phyloP scores from a whole-genome alignment of 225 moss, liverwort and hornwort genomes.

The Asterella californica region DNA sequence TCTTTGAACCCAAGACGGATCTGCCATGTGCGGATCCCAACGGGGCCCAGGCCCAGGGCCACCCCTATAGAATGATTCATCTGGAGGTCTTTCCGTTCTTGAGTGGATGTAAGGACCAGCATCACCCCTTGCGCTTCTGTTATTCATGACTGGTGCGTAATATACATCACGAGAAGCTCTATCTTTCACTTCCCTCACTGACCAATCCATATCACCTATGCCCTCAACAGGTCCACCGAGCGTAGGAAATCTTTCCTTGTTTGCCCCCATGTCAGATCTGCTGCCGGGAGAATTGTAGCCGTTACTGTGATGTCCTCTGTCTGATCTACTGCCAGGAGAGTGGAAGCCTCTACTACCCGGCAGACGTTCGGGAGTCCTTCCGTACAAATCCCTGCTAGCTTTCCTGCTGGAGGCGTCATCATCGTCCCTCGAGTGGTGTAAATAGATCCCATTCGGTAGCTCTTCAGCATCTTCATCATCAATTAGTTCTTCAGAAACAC shows the following conservation, averaged over 20 bases:
- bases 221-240: conserved; percentile 14
- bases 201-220: conserved; percentile 33
- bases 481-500: conserved; percentile 27
- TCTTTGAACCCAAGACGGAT: conserved; percentile 21
- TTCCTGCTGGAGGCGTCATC: conserved; percentile 26
- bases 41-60: conserved; percentile 21
- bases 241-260: conserved; percentile 28
- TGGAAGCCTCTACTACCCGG: conserved; percentile 15
- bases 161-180: conserved; percentile 51
- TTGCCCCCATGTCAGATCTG: conserved; percentile 26
- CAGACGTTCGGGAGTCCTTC: conserved; percentile 23
- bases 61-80: conserved; percentile 34
- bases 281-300: conserved; percentile 33
- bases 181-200: conserved; percentile 44
- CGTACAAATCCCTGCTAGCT: conserved; percentile 15
- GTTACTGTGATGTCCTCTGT: conserved; percentile 18
- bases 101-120: conserved; percentile 15
- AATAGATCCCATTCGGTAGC: conserved; percentile 42
- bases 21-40: conserved; percentile 32
- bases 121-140: conserved; percentile 23
- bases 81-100: conserved; percentile 23
- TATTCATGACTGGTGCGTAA: conserved; percentile 33
- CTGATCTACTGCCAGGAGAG: conserved; percentile 34
- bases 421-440: conserved; percentile 43
- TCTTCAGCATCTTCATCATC: conserved; percentile 47